These are phyloP conservation scores for Lepidium sativum DNA, from an alignment of 345 rosid species.

Conservation along the genomic window DNA sequence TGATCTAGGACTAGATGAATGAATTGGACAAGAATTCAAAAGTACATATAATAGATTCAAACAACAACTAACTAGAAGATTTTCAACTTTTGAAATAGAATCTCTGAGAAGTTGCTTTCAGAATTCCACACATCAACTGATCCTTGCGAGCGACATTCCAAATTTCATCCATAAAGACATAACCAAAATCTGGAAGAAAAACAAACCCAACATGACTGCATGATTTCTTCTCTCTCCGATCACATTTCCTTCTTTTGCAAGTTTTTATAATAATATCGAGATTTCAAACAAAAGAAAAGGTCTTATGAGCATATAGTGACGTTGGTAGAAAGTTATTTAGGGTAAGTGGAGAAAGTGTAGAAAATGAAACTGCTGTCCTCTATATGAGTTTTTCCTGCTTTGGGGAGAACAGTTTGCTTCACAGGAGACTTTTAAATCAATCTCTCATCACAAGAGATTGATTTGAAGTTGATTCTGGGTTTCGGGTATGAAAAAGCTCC, in stretches of 20 bases:
- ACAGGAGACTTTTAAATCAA: background rate
- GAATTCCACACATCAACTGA: background rate
- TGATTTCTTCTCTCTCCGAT: background rate
- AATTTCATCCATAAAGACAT: background rate
- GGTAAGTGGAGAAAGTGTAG: background rate
- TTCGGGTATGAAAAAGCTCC: constrained; percentile 4
- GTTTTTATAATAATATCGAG: background rate
- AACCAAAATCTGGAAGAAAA: constrained; percentile 9
- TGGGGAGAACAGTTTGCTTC: background rate
- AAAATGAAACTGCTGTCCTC: too few relatives aligned
- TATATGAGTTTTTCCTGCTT: too few relatives aligned
- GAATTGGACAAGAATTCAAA: too few relatives aligned
- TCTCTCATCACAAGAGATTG: background rate
- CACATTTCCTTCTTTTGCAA: background rate
- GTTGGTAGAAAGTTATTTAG: background rate
- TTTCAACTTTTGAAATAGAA: background rate
- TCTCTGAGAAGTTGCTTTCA: constrained; percentile 9
- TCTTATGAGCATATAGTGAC: background rate
- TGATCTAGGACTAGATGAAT: too few relatives aligned
- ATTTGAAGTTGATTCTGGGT: constrained; percentile 8
- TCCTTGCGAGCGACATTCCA: background rate
- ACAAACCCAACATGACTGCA: constrained; percentile 1
- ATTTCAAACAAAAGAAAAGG: background rate
- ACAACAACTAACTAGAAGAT: background rate
- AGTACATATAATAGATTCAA: background rate